These are phyloP conservation scores for Penicillium cataractarum DNA, from an alignment of 495 filamentous ascomycete species.

Conservation along the genomic window DNA sequence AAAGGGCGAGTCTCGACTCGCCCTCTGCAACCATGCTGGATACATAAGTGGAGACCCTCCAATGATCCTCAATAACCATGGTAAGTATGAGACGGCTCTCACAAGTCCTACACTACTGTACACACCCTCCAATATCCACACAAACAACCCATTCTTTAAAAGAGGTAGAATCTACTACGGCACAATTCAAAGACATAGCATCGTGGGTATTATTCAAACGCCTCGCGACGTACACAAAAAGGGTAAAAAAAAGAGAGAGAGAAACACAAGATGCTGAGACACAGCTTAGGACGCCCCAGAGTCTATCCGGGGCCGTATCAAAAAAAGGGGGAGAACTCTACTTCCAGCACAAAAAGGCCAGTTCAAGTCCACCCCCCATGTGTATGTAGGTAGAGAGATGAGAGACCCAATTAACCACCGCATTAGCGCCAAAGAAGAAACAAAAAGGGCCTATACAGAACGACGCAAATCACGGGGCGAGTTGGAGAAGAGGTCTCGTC, in stretches of 20 bases:
- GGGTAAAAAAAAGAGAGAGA: constrained; percentile 8
- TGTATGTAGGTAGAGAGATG: constrained; percentile 2
- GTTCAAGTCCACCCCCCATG: not conserved
- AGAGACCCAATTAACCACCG: constrained; percentile 4
- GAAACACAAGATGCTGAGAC: constrained; percentile 43
- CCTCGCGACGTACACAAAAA: constrained; percentile 21
- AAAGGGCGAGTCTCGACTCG: too few species aligned
- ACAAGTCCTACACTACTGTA: too few species aligned
- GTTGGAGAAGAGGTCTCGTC: constrained; percentile 2
- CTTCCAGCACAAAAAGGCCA: not conserved
- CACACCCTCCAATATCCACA: not conserved
- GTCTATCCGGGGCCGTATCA: constrained; percentile 25
- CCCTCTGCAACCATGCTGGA: too few species aligned
- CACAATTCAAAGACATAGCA: constrained; percentile 22
- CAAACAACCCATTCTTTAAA: not conserved
- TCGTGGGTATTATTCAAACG: constrained; percentile 38
- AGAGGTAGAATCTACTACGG: not conserved
- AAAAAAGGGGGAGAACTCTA: not conserved
- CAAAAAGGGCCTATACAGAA: constrained; percentile 24
- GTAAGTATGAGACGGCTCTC: too few species aligned
- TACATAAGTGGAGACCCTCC: too few species aligned
- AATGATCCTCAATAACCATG: too few species aligned
- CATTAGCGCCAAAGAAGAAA: constrained; percentile 12
- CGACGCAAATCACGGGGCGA: constrained; percentile 4
- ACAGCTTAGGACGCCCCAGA: constrained; percentile 50